Evolutionary conservation across 2,329 filamentous ascomycete genomes (phyloP), one percentile per base, ranked within the genome.

Genomic region (Byssothecium circinans): DNA sequence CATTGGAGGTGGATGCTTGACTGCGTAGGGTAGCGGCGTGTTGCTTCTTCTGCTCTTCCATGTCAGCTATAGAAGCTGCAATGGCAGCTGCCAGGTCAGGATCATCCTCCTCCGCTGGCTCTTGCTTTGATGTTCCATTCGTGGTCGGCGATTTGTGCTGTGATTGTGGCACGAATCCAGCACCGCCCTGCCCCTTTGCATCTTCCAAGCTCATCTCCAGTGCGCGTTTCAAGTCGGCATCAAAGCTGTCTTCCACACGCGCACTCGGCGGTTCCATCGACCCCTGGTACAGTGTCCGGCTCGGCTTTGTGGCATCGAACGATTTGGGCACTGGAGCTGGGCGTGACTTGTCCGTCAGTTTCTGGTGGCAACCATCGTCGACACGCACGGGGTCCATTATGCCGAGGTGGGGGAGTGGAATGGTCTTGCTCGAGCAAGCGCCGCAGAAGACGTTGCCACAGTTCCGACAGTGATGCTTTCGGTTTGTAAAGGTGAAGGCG

Each of bases 371-470:
- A 25, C 94, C 94, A 69, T 99, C 94, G 64, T 97, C 94, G 17
- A 99, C 94, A 57, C 94, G 84, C 3, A 97, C 94, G 2, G 94
- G 83, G 54, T 95, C 87, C 65, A 91, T 76, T 56, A 99, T 97
- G 52, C 94, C 94, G 12, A 99, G 81, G 68, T 97, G 94, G 12
- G 94, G 92, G 14, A 99, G 77, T 4, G 94, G 87, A 33, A 96
- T 81, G 18, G 81, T 84, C 75, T 97, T 97, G 76, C 84, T 86
- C 12, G 92, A 97, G 68, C 94, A 99, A 62, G 94, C 86, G 56
- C 92, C 90, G 67, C 96, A 95, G 69, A 99, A 99, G 63, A 95
- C 94, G 72, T 94, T 96, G 42, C 94, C 94, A 65, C 94, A 99
- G 71, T 99, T 99, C 57, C 94, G 86, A 66, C 94, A 99, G 71